Conservation (phyloP, 257 asterid species). For the Ilex asprella region DNA sequence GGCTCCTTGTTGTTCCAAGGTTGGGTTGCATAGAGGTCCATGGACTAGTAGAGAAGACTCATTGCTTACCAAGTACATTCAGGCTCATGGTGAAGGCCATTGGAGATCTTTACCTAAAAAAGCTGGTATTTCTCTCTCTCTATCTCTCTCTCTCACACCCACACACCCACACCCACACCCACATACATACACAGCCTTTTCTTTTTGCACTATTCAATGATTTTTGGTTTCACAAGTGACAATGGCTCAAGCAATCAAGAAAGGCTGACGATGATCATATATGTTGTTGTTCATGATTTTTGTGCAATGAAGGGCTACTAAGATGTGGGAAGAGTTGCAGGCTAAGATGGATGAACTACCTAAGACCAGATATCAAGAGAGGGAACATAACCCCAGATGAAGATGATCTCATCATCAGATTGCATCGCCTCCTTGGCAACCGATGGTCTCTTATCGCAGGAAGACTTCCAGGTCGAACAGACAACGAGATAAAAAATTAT, state of each 20-base stretch:
- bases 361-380: constrained; percentile 23
- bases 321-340: constrained; percentile 29
- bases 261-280: too few relatives aligned
- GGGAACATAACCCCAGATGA: constrained; percentile 22
- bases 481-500: constrained; percentile 24
- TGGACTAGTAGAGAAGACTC: constrained; percentile 22
- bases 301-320: constrained; percentile 5
- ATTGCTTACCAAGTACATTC: constrained; percentile 16
- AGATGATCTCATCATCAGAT: constrained; percentile 21
- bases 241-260: too few relatives aligned
- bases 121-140: constrained; percentile 18
- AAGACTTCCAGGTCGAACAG: constrained; percentile 24
- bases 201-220: too few relatives aligned
- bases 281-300: not conserved
- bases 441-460: constrained; percentile 31
- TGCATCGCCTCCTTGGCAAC: constrained; percentile 24
- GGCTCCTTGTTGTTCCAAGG: constrained; percentile 25
- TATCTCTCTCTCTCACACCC: not conserved
- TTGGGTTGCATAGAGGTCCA: constrained; percentile 20
- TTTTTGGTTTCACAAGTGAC: too few relatives aligned
- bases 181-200: too few relatives aligned
- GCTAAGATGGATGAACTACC: constrained; percentile 26
- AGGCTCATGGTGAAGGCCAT: constrained; percentile 25
- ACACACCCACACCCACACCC: too few relatives aligned
- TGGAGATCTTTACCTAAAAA: constrained; percentile 23